Evolutionary conservation across 371 early-diverging fungal genomes (phyloP), one percentile per base, ranked within the genome.

Genomic region (Mortierella sp.): DNA sequence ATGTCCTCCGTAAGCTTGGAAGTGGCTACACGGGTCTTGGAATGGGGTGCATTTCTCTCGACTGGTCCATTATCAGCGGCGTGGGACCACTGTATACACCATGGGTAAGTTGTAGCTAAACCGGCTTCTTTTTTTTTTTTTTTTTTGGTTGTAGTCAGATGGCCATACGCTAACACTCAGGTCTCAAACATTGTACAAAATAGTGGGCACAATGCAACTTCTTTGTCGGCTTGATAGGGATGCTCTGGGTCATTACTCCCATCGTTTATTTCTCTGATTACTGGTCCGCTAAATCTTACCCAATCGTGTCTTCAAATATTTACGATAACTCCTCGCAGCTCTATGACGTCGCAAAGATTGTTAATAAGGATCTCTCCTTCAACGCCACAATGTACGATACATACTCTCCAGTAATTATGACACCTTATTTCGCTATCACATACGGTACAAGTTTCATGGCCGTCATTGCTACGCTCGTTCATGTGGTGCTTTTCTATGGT

Each of bases 361-460:
- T 92, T 65, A 87, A 87, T 15, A 75, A 81, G n/a, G 88, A 88
- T 12, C 64, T 76, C 45, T 83, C 86, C 32, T 83, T 94, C 54
- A 85, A 92, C 61, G 84, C 87, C 45, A 83, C 86, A 23, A 89
- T 85, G 43, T 94, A 93, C 70, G 87, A 85, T 2, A 83, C 68
- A 7, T 89, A 91, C 71, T 87, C 89, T 5, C 95, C 94, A 6
- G 88, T 96, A 17, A 89, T 91, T 77, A 90, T 95, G 82, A 88
- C 94, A 10, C 85, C 89, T 22, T 89, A 88, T 71, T 94, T 95
- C 81, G 94, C 94, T 29, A 83, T 92, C 43, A 86, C 89, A 31
- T 93, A 93, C 58, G 91, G 90, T 0, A 87, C 89, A 42, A 87
- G 90, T 47, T 86, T 93, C 43, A 90, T 91, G 35, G 85, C 89